phyloP scores from a whole-genome alignment of 2,329 filamentous ascomycete species.

The Xylaria hypoxylon region DNA sequence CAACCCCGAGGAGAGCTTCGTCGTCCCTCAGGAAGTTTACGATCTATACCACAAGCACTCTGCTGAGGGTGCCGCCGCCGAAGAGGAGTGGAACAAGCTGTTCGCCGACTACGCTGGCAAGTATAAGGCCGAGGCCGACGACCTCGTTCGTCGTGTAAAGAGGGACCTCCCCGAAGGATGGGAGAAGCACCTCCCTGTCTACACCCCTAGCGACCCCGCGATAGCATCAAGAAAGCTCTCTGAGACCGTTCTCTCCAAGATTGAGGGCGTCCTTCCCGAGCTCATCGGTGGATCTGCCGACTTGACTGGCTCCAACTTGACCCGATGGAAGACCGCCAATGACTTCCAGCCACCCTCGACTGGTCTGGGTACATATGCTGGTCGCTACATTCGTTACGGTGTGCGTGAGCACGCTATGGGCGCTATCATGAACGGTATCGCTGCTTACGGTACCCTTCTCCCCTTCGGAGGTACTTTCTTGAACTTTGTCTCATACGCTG shows the following conservation, averaged over 20 bases:
- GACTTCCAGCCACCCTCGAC: constrained; percentile 95
- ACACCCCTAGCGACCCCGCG: constrained; percentile 86
- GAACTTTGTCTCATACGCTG: constrained; percentile 99
- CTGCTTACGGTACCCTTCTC: constrained; percentile 94
- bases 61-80: constrained; percentile 85
- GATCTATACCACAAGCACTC: constrained; percentile 89
- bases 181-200: constrained; percentile 92
- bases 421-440: constrained; percentile 93
- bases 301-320: constrained; percentile 98
- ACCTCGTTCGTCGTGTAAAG: constrained; percentile 82
- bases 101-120: constrained; percentile 86
- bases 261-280: constrained; percentile 86
- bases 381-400: constrained; percentile 93
- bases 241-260: constrained; percentile 89
- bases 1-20: constrained; percentile 92
- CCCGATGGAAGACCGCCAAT: constrained; percentile 94
- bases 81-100: constrained; percentile 95
- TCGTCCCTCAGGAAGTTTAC: constrained; percentile 94
- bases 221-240: constrained; percentile 96
- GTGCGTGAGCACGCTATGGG: constrained; percentile 94
- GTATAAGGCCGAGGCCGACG: constrained; percentile 81
- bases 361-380: constrained; percentile 87
- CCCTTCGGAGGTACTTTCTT: constrained; percentile 97
- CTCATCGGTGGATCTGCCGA: constrained; percentile 96
- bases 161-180: constrained; percentile 93